Evolutionary conservation across 106 monocot genomes (phyloP).

Genomic region (Iris macrosiphon): DNA sequence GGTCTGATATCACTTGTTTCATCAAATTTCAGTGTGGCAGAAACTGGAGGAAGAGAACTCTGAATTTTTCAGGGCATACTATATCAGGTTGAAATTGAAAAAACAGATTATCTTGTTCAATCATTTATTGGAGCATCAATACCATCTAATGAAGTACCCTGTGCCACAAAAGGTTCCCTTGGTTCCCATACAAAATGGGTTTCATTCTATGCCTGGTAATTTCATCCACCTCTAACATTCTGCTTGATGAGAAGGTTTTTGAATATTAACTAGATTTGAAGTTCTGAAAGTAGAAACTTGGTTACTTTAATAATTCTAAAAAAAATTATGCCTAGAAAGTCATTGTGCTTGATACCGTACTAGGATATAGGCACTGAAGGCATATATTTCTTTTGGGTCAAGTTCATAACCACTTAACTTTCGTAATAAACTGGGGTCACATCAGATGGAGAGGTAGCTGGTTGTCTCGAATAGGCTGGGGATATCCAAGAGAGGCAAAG

Average conservation of each 20-base stretch:
- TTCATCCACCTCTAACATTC: conserved; percentile 13
- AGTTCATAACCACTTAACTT: no score
- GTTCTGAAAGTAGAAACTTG: not conserved
- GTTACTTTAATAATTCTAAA: no score
- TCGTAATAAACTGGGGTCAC: no score
- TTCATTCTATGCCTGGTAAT: conserved; percentile 80
- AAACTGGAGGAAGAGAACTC: conserved; percentile 95
- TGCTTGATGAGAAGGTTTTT: not conserved
- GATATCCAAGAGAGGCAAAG: no score
- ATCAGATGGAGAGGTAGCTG: no score
- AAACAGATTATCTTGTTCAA: conserved; percentile 91
- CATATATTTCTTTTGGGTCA: no score
- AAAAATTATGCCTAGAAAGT: no score
- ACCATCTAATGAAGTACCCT: conserved; percentile 78
- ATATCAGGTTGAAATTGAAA: conserved; percentile 84
- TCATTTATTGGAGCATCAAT: conserved; percentile 83
- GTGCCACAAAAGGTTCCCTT: conserved; percentile 60
- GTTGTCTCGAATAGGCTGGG: no score
- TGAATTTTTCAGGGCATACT: conserved; percentile 94
- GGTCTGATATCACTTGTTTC: conserved; percentile 14
- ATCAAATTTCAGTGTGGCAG: conserved; percentile 74
- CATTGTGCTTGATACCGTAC: no score
- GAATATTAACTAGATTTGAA: not conserved
- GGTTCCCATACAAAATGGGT: conserved; percentile 73
- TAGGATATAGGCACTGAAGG: no score